Percentiles rank a stretch among this genome's conserved stretches.
These are phyloP conservation scores for Lachancea mirantina DNA, from an alignment of 805 yeast genomes.

Conservation along the genomic window DNA sequence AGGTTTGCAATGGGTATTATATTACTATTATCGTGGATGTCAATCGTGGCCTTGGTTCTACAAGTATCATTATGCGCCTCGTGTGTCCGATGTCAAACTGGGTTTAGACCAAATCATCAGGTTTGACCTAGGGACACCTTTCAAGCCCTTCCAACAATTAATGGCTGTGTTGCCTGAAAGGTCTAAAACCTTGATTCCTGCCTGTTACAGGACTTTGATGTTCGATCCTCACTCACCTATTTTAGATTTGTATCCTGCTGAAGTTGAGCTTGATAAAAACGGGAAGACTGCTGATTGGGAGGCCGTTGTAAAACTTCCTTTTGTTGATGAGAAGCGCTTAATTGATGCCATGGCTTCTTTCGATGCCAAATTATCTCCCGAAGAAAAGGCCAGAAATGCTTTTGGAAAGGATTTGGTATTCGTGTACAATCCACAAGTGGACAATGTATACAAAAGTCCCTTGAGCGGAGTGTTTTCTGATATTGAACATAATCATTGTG, in stretches of 20 bases:
- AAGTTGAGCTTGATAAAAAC: slow-evolving; percentile 81
- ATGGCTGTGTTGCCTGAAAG: slow-evolving; percentile 97
- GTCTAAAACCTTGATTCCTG: slow-evolving; percentile 73
- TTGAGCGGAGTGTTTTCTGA: slow-evolving; percentile 70
- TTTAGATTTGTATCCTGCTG: slow-evolving; percentile 81
- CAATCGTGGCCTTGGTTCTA: slow-evolving; percentile 97
- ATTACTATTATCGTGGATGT: slow-evolving; percentile 83
- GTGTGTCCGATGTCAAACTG: slow-evolving; percentile 74
- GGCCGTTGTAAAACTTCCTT: slow-evolving; percentile 86
- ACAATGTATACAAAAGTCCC: slow-evolving; percentile 63
- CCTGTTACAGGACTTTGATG: slow-evolving; percentile 73
- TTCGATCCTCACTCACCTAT: slow-evolving; percentile 81
- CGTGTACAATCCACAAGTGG: slow-evolving; percentile 68
- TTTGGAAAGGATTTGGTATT: slow-evolving; percentile 67
- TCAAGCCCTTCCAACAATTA: slow-evolving; percentile 88
- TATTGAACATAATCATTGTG: slow-evolving; percentile 71
- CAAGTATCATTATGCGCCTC: slow-evolving; percentile 85
- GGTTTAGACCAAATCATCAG: slow-evolving; percentile 61
- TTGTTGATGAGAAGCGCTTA: slow-evolving; percentile 78
- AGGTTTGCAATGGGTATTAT: slow-evolving; percentile 95
- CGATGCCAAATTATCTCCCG: slow-evolving; percentile 54
- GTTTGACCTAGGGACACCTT: slow-evolving; percentile 70
- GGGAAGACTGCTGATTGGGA: slow-evolving; percentile 98
- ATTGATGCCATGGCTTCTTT: slow-evolving; percentile 64
- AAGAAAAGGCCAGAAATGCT: slow-evolving; percentile 66